Evolutionary conservation across 1,284 basidiomycete species (phyloP), one percentile per base, ranked within the genome.

Genomic region (Papiliotrema laurentii): DNA sequence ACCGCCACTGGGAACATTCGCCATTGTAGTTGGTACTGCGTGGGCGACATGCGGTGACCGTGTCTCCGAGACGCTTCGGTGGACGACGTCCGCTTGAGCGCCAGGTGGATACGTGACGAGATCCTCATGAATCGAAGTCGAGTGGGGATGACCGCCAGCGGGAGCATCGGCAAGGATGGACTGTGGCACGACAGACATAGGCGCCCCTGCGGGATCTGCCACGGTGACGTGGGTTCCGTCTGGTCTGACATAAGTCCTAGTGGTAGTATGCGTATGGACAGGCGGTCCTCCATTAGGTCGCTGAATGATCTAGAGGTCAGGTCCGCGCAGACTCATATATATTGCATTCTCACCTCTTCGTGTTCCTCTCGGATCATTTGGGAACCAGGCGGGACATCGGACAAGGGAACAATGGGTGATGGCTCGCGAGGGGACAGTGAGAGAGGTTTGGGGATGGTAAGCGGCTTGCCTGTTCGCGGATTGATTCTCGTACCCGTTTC

Each of bases 381-480:
- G 13, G 43, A 40, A 10, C 41, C 31, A 11, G 46, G 28, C 30
- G 42, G 45, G 40, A 28, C 27, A 21, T 44, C 30, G 34, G 41
- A 19, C 39, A 33, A 31, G 33, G 47, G 31, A 19, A 39, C 19
- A 38, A 67, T 65, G 7, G 61, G 63, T 11, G 60, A 62, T 43
- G 54, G 50, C 13, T 54, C 43, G 33, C 47, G 58, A 30, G 58
- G 51, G 4, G 53, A 39, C 11, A 60, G 51, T 4, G 63, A 60
- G 4, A 66, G 56, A 16, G 61, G 54, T 31, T 55, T 47, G 22
- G 64, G 63, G 5, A 62, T 45, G 5, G 58, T 51, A 11, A 68
- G 47, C 6, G 60, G 59, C 50, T 59, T 63, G 10, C 64, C 66
- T 13, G 68, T 68, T 35, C 58, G 55, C 16, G 64, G 68, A 41